phyloP scores from a whole-genome alignment of 345 rosid species.

The Rhizophora mangle region DNA sequence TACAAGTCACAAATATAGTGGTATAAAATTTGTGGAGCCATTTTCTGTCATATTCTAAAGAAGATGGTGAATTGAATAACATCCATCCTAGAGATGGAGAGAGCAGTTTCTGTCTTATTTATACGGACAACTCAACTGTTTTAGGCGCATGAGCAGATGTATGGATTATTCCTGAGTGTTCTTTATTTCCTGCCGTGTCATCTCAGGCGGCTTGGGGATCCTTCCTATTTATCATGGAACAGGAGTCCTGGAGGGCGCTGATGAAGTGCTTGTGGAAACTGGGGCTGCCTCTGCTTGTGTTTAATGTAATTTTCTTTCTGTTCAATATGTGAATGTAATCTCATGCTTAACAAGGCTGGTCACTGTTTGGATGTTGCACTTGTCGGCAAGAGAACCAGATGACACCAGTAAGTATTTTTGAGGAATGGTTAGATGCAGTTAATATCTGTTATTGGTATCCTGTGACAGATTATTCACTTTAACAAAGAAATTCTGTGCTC shows the following conservation, averaged over 20 bases:
- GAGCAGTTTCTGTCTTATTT: no score
- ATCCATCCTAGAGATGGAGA: no score
- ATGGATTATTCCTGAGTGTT: background rate
- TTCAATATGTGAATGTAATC: background rate
- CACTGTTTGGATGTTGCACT: background rate
- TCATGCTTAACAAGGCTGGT: background rate
- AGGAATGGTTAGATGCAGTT: background rate
- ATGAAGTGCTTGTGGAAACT: background rate
- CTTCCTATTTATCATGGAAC: conserved; percentile 95
- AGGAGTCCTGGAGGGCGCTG: conserved; percentile 58
- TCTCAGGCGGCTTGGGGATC: conserved; percentile 90
- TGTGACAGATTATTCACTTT: no score
- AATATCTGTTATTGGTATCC: no score
- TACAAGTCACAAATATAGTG: no score
- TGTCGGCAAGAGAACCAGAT: background rate
- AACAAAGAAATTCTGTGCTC: no score
- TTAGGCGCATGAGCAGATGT: background rate
- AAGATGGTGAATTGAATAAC: no score
- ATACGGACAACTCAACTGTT: no score
- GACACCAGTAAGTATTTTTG: background rate
- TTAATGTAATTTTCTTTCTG: background rate
- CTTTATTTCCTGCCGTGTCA: background rate
- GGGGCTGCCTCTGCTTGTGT: background rate
- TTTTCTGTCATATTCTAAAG: no score
- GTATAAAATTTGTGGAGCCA: no score